These are phyloP conservation scores for Aspergillus kassunensis DNA, from an alignment of 495 filamentous ascomycete species.

Conservation along the genomic window DNA sequence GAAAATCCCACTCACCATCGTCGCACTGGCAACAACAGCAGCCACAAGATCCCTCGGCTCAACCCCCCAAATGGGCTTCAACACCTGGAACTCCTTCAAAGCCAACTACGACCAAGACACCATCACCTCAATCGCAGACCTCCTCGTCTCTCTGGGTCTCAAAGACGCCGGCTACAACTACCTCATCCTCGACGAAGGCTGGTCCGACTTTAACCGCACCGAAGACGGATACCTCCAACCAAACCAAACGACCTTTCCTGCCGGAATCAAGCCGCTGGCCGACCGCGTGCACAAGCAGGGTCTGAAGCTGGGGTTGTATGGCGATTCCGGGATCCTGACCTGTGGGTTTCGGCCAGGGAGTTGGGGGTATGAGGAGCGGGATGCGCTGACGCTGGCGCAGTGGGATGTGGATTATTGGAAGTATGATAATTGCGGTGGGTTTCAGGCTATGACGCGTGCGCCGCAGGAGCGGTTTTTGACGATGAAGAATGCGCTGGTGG, in stretches of 20 bases:
- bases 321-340: background rate
- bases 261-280: background rate
- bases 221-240: background rate
- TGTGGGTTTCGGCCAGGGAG: background rate
- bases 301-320: background rate
- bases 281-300: background rate
- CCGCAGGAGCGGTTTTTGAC: background rate
- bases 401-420: background rate
- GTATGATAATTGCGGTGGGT: background rate
- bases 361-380: slow-evolving; percentile 32
- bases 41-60: background rate
- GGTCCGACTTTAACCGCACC: background rate
- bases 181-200: slow-evolving; percentile 4
- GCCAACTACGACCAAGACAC: background rate
- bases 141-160: background rate
- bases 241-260: background rate
- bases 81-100: slow-evolving; percentile 1
- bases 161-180: slow-evolving; percentile 1
- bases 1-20: too few relatives aligned
- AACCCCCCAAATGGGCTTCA: slow-evolving; percentile 4
- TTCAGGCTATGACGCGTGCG: background rate
- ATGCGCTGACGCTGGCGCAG: slow-evolving; percentile 56
- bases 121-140: background rate
- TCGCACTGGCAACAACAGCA: background rate
- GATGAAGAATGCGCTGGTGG: background rate